Percentiles rank a stretch among this genome's conserved stretches.
phyloP scores from a whole-genome alignment of 805 yeast species.

The Teunomyces aglyptinius region DNA sequence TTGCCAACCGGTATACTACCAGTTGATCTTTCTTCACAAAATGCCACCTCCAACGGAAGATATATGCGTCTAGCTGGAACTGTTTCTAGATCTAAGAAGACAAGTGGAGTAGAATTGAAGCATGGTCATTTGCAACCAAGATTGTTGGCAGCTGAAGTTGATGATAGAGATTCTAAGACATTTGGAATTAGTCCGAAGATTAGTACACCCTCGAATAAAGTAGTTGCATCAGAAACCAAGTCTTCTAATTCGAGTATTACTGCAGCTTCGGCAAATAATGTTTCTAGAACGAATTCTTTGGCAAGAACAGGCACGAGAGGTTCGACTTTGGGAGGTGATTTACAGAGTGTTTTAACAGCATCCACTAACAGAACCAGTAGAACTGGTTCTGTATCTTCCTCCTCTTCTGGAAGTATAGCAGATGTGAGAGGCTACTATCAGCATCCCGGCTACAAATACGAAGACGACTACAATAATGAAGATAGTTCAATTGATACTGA shows the following conservation, averaged over 20 bases:
- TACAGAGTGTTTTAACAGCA: slow-evolving; percentile 18
- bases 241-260: slow-evolving; percentile 16
- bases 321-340: slow-evolving; percentile 17
- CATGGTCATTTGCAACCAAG: slow-evolving; percentile 65
- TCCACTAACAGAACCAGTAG: slow-evolving; percentile 16
- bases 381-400: slow-evolving; percentile 20
- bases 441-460: slow-evolving; percentile 37
- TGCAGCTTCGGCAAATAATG: slow-evolving; percentile 9
- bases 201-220: slow-evolving; percentile 4
- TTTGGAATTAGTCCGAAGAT: slow-evolving; percentile 8
- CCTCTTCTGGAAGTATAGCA: slow-evolving; percentile 30
- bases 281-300: slow-evolving; percentile 29
- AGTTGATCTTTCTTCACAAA: slow-evolving; percentile 22
- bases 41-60: slow-evolving; percentile 15
- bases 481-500: slow-evolving; percentile 13
- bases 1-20: slow-evolving; percentile 58
- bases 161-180: slow-evolving; percentile 49
- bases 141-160: slow-evolving; percentile 72
- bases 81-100: slow-evolving; percentile 22
- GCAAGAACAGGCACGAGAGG: slow-evolving; percentile 31
- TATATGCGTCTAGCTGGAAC: slow-evolving; percentile 25
- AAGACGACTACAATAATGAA: slow-evolving; percentile 18
- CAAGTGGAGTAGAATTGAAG: slow-evolving; percentile 53
- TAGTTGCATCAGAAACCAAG: slow-evolving; percentile 3
- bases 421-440: slow-evolving; percentile 39